A percentile compares a stretch with the other conserved stretches of the same genome.
Conservation (phyloP, 2,329 filamentous ascomycete genomes). For the Epichloe festucae region DNA sequence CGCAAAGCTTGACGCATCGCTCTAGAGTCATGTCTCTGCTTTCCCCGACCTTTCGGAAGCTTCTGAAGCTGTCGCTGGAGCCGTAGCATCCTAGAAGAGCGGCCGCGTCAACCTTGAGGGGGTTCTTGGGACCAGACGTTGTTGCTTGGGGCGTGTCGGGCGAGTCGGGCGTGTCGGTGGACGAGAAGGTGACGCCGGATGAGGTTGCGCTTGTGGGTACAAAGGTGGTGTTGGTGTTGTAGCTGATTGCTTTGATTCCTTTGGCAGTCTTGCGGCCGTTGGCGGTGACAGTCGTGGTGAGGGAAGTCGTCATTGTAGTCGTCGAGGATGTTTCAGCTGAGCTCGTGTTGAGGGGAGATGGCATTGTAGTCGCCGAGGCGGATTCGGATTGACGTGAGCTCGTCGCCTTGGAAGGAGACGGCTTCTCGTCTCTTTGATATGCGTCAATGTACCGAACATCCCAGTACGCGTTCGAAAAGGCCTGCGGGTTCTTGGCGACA, state of each 20-base stretch:
- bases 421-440: constrained; percentile 18
- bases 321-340: background rate
- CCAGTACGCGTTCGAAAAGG: constrained; percentile 33
- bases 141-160: constrained; percentile 2
- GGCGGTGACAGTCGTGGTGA: constrained; percentile 16
- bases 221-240: background rate
- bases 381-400: background rate
- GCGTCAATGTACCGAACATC: constrained; percentile 42
- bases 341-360: background rate
- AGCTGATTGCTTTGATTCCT: background rate
- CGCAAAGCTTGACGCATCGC: constrained; percentile 26
- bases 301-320: constrained; percentile 3
- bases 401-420: background rate
- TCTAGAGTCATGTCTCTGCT: constrained; percentile 25
- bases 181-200: constrained; percentile 1
- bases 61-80: constrained; percentile 21
- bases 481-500: constrained; percentile 31
- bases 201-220: background rate
- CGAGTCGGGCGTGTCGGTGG: background rate
- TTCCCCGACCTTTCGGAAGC: constrained; percentile 20
- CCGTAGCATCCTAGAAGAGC: constrained; percentile 29
- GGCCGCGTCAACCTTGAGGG: constrained; percentile 17
- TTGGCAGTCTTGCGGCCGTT: constrained; percentile 8
- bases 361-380: background rate
- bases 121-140: constrained; percentile 15